phyloP scores from a whole-genome alignment of 441 rosid genomes.

The Arabidopsis lyrata region DNA sequence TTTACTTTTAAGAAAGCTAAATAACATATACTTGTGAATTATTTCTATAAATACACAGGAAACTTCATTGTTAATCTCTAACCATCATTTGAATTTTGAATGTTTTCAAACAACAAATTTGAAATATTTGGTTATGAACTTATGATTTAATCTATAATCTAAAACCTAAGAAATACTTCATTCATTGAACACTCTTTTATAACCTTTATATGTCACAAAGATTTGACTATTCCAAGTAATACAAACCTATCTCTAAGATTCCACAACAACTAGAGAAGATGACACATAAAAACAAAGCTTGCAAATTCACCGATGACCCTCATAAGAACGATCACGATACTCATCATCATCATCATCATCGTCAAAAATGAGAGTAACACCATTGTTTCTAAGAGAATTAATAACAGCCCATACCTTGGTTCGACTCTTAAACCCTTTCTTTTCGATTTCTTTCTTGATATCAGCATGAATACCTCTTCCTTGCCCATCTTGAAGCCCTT shows the following conservation, averaged over 20 bases:
- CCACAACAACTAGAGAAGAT: background rate
- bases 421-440: conserved; percentile 65
- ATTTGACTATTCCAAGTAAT: conserved; percentile 18
- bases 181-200: conserved; percentile 16
- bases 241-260: conserved; percentile 9
- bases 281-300: conserved; percentile 10
- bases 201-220: conserved; percentile 16
- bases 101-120: too few relatives aligned
- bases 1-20: conserved; percentile 15
- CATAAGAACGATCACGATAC: conserved; percentile 42
- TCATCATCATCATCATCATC: conserved; percentile 49
- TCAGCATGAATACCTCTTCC: conserved; percentile 65
- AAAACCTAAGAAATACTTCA: background rate
- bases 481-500: conserved; percentile 66
- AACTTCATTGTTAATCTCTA: conserved; percentile 18
- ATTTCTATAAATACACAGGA: conserved; percentile 16
- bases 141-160: background rate
- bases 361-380: conserved; percentile 66
- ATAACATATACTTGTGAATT: conserved; percentile 35
- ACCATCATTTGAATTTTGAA: background rate
- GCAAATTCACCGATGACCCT: conserved; percentile 30
- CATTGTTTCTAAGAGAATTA: conserved; percentile 71
- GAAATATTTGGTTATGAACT: too few relatives aligned
- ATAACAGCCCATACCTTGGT: conserved; percentile 73
- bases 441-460: conserved; percentile 63